Evolutionary conservation across 192 early-diverging fungal species (phyloP).

Genomic region (Backusella parvicylindrica): DNA sequence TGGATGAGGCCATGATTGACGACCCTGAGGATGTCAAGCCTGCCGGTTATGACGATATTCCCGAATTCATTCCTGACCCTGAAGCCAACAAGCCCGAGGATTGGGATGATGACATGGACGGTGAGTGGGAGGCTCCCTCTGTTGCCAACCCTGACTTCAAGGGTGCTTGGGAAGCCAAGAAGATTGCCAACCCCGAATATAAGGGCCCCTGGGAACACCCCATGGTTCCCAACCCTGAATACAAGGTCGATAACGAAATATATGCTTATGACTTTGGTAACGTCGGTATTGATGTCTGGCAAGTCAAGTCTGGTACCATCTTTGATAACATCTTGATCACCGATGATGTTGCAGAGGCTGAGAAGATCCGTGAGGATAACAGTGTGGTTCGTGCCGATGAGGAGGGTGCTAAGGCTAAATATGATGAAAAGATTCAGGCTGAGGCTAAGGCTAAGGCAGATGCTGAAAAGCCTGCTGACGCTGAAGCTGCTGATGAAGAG

Average conservation of each 20-base stretch:
- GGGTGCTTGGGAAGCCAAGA: slow-evolving; percentile 79
- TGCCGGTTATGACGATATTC: slow-evolving; percentile 67
- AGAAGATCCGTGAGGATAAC: slow-evolving; percentile 68
- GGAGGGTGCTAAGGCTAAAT: slow-evolving; percentile 59
- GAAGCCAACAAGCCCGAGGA: slow-evolving; percentile 84
- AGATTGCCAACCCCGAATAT: slow-evolving; percentile 89
- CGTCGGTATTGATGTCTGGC: slow-evolving; percentile 95
- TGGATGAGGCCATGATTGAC: slow-evolving; percentile 66
- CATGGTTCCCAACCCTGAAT: slow-evolving; percentile 89
- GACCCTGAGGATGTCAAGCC: slow-evolving; percentile 77
- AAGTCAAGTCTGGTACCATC: slow-evolving; percentile 86
- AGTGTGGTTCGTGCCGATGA: slow-evolving; percentile 66
- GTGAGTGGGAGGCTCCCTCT: slow-evolving; percentile 90
- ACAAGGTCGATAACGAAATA: slow-evolving; percentile 79
- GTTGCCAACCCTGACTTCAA: slow-evolving; percentile 85
- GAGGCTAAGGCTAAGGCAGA: slow-evolving; percentile 26
- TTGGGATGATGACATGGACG: slow-evolving; percentile 96
- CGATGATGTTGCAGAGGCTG: slow-evolving; percentile 72
- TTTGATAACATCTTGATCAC: slow-evolving; percentile 96
- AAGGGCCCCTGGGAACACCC: slow-evolving; percentile 91
- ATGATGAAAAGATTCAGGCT: slow-evolving; percentile 36
- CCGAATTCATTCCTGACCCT: slow-evolving; percentile 79
- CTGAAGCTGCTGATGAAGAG: slow-evolving; percentile 3
- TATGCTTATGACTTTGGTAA: slow-evolving; percentile 86
- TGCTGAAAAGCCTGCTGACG: slow-evolving; percentile 7